These are phyloP conservation scores for Pythium myriotylum DNA, from an alignment of 352 stramenopile genomes.

Conservation along the genomic window DNA sequence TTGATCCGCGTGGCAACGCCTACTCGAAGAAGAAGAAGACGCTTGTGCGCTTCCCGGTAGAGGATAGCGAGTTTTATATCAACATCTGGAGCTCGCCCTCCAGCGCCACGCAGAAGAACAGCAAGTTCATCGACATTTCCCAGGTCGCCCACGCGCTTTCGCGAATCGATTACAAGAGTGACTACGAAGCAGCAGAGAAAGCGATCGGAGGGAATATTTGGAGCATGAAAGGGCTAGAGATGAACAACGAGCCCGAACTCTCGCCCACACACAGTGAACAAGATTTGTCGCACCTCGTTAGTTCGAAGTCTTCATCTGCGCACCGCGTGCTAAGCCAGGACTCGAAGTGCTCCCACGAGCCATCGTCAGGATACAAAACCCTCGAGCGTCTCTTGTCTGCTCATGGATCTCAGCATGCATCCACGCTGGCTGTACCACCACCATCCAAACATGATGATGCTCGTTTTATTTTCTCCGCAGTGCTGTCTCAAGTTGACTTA, in stretches of 20 bases:
- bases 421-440: conserved; percentile 42
- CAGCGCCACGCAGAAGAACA: conserved; percentile 24
- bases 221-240: conserved; percentile 32
- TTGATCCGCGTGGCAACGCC: conserved; percentile 27
- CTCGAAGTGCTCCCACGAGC: conserved; percentile 14
- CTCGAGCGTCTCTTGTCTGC: conserved; percentile 21
- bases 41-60: conserved; percentile 34
- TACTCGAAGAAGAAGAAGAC: conserved; percentile 43
- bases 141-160: conserved; percentile 77
- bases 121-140: conserved; percentile 67
- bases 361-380: conserved; percentile 34
- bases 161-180: conserved; percentile 65
- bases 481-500: conserved; percentile 56
- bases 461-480: conserved; percentile 66
- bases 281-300: not conserved
- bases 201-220: conserved; percentile 53
- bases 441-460: conserved; percentile 53
- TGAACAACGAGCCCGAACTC: not conserved
- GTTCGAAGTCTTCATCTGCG: conserved; percentile 5
- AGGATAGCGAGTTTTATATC: conserved; percentile 81
- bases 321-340: conserved; percentile 16
- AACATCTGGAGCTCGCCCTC: conserved; percentile 70
- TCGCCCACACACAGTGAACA: not conserved
- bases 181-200: conserved; percentile 44
- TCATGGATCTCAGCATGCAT: conserved; percentile 32